Evolutionary conservation across 1,139 yeast species (phyloP), one percentile per base, ranked within the genome.

Genomic region (Insectozyma bohioensis): DNA sequence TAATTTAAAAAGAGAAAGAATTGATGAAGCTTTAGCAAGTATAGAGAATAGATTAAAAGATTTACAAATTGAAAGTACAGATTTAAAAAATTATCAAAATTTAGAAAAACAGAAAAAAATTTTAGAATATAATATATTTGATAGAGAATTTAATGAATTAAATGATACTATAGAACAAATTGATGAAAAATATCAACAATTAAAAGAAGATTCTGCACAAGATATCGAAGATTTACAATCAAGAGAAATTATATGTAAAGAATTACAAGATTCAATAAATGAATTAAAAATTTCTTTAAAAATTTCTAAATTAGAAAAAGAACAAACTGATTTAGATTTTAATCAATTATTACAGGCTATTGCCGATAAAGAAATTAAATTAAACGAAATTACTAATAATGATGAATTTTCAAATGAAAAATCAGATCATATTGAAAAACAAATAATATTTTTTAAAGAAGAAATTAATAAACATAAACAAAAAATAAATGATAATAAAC

Each of bases 51-150:
- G 95, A 45, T 67, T 92, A 28, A 64, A 74, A 3, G 97, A 87
- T 53, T 72, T 92, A 45, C 87, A 85, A 51, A 72, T 81, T 35
- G 98, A 92, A 55, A 83, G 85, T 37, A 72, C 75, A 31, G 95
- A 87, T 48, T 67, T 90, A 44, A 78, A 77, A 44, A 72, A 75
- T 35, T 87, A 68, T 51, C 95, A 85, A 50, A 63, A 62, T 22
- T 64, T 81, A 31, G 95, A 85, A 47, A 78, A 75, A 41, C 72
- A 72, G 37, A 78, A 85, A 45, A 84, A 87, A 49, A 73, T 83
- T 20, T 67, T 77, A 20, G 95, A 88, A 46, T 90, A 78, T 55
- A 80, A 85, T 26, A 63, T 88, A 12, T 79, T 80, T 46, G 95
- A 85, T 51, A 72, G 94, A 31, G 97, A 90, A 55, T 59, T 85